phyloP scores from a whole-genome alignment of 805 yeast genomes.

The Saccharomycopsis sp. region DNA sequence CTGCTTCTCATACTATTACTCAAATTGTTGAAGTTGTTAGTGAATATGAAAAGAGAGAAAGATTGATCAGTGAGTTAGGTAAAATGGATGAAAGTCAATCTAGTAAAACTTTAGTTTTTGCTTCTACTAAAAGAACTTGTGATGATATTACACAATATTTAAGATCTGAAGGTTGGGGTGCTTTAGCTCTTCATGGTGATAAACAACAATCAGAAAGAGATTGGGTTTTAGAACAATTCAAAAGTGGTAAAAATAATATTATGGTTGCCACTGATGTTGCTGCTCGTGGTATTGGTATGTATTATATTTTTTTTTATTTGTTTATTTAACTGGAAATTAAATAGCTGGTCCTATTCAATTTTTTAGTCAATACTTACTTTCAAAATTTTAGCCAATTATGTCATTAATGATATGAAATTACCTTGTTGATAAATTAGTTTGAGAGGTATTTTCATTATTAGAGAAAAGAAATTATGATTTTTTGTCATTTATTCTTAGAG shows the following conservation, averaged over 20 bases:
- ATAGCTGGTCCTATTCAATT: no score
- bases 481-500: no score
- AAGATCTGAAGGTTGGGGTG: constrained; percentile 98
- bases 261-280: constrained; percentile 99
- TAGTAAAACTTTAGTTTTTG: constrained; percentile 74
- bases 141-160: constrained; percentile 87
- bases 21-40: constrained; percentile 87
- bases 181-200: constrained; percentile 97
- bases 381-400: no score
- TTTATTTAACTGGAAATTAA: no score
- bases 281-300: constrained; percentile 99
- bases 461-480: no score
- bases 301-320: constrained; percentile 17
- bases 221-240: constrained; percentile 94
- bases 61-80: constrained; percentile 73
- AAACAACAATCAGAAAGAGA: constrained; percentile 97
- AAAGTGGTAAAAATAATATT: constrained; percentile 84
- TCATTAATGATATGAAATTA: no score
- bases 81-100: constrained; percentile 46
- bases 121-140: constrained; percentile 97
- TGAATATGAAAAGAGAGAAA: constrained; percentile 92
- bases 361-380: no score
- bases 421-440: no score
- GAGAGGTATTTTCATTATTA: no score
- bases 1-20: constrained; percentile 94